These are phyloP conservation scores for Miamiensis avidus DNA, from an alignment of 169 alveolate genomes.

Conservation along the genomic window DNA sequence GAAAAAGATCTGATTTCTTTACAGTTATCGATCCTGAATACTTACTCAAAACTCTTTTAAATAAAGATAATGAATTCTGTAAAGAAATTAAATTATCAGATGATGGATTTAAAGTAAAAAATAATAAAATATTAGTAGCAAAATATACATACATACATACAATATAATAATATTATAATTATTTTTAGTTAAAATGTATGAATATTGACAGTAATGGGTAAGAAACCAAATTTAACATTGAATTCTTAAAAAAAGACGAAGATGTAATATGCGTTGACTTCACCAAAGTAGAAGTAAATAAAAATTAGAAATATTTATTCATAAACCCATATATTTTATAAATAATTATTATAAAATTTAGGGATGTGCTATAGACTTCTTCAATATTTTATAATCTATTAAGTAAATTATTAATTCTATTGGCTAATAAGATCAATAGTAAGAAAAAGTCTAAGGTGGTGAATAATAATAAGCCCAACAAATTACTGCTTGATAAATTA, in stretches of 20 bases:
- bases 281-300: neutral
- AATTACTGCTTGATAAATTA: too few relatives aligned
- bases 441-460: too few relatives aligned
- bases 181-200: neutral
- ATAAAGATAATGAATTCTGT: constrained; percentile 11
- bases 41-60: neutral
- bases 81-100: neutral
- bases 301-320: too few relatives aligned
- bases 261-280: neutral
- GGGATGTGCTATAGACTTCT: too few relatives aligned
- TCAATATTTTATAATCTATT: too few relatives aligned
- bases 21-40: constrained; percentile 16
- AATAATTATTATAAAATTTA: too few relatives aligned
- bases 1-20: neutral
- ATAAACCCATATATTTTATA: too few relatives aligned
- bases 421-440: too few relatives aligned
- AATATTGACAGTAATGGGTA: neutral
- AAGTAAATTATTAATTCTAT: too few relatives aligned
- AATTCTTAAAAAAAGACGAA: neutral
- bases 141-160: too few relatives aligned
- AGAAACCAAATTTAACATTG: neutral
- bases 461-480: too few relatives aligned
- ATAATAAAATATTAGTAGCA: neutral
- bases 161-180: too few relatives aligned
- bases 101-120: constrained; percentile 3